Evolutionary conservation across 441 rosid genomes (phyloP).

Genomic region (Pelargonium myrrhifolium): DNA sequence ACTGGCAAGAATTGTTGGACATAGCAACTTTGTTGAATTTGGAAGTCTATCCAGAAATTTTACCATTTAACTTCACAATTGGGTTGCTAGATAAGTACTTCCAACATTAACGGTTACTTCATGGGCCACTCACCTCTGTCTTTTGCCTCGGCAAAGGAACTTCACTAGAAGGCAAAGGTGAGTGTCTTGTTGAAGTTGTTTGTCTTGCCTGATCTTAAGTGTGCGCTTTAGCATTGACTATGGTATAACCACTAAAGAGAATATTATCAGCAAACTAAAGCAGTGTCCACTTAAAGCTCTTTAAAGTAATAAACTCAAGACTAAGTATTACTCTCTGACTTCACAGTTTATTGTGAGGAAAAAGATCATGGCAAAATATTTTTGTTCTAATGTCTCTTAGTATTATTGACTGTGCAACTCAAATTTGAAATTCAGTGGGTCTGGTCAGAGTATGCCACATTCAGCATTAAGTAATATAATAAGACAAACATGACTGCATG

Average conservation of each 20-base stretch:
- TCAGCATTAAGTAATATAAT: background rate
- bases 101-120: background rate
- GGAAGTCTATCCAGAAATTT: background rate
- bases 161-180: background rate
- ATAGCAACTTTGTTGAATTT: background rate
- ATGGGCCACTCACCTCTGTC: background rate
- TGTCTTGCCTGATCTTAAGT: background rate
- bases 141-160: background rate
- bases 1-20: background rate
- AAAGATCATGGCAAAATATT: background rate
- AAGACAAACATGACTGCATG: background rate
- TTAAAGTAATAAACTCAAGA: background rate
- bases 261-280: background rate
- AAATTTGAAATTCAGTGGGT: background rate
- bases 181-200: background rate
- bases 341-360: background rate
- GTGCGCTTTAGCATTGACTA: background rate
- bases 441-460: background rate
- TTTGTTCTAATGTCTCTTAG: background rate
- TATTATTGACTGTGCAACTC: background rate
- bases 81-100: background rate
- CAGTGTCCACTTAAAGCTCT: background rate
- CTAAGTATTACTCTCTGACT: background rate
- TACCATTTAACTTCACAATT: background rate
- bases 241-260: background rate